Conservation (phyloP, 2,329 filamentous ascomycete genomes). For the Phialemoniopsis sp. region DNA sequence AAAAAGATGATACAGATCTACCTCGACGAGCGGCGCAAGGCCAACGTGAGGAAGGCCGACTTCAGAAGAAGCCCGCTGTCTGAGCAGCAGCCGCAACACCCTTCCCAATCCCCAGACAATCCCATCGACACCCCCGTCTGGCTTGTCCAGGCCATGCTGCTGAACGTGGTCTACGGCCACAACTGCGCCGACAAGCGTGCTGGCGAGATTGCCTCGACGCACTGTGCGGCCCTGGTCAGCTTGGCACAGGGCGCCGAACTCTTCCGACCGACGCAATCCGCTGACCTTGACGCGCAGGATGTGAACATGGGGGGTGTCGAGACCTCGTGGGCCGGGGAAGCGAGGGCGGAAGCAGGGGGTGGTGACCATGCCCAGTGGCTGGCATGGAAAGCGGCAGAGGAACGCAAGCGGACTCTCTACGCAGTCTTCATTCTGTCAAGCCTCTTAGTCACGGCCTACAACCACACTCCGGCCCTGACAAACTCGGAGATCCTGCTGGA, state of each 20-base stretch:
- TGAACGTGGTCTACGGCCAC: slow-evolving; percentile 94
- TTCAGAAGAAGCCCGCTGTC: slow-evolving; percentile 45
- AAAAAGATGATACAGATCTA: slow-evolving; percentile 96
- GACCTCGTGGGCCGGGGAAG: slow-evolving; percentile 34
- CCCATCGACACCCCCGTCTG: slow-evolving; percentile 79
- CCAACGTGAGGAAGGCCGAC: slow-evolving; percentile 67
- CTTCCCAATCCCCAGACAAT: slow-evolving; percentile 41
- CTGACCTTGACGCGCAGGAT: slow-evolving; percentile 44
- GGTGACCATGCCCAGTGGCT: slow-evolving; percentile 76
- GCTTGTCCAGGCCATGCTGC: slow-evolving; percentile 94
- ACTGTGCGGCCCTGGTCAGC: slow-evolving; percentile 86
- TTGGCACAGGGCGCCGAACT: slow-evolving; percentile 86
- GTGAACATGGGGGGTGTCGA: slow-evolving; percentile 53
- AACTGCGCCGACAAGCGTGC: slow-evolving; percentile 90
- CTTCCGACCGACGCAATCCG: slow-evolving; percentile 38
- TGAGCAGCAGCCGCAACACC: slow-evolving; percentile 39
- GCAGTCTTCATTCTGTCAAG: slow-evolving; percentile 90
- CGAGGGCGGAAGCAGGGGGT: slow-evolving; percentile 32
- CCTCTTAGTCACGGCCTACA: slow-evolving; percentile 86
- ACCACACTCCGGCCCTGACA: slow-evolving; percentile 83
- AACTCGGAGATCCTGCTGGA: slow-evolving; percentile 92
- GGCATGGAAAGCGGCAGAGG: slow-evolving; percentile 82
- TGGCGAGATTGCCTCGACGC: slow-evolving; percentile 87
- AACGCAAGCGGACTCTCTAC: slow-evolving; percentile 89
- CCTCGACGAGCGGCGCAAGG: slow-evolving; percentile 84